A percentile compares a stretch with the other conserved stretches of the same genome.
Evolutionary conservation across 2,329 filamentous ascomycete genomes (phyloP).

Genomic region (Penicillium sp.): DNA sequence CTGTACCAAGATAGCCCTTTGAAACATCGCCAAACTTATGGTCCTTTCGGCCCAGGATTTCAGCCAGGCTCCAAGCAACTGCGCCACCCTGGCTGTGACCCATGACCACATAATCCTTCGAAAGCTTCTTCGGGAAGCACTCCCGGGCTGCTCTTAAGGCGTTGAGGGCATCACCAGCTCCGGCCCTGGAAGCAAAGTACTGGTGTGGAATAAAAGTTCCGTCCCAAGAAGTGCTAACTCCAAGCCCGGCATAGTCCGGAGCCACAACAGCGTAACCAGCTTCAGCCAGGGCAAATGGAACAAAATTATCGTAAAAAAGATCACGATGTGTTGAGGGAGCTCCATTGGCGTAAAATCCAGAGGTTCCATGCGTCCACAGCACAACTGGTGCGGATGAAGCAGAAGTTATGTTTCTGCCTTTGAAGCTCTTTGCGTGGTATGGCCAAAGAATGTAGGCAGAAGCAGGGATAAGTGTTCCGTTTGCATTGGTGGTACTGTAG

Average conservation of each 20-base stretch:
- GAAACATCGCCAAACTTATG: constrained; percentile 7
- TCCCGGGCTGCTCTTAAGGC: constrained; percentile 47
- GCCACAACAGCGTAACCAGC: constrained; percentile 52
- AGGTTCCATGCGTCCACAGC: constrained; percentile 53
- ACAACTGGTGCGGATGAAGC: constrained; percentile 34
- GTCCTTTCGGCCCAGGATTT: constrained; percentile 16
- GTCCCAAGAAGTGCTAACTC: constrained; percentile 39
- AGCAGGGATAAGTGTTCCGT: constrained; percentile 52
- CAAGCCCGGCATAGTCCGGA: constrained; percentile 53
- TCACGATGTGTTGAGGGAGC: constrained; percentile 48
- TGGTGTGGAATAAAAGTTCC: constrained; percentile 46
- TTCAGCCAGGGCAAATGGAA: constrained; percentile 46
- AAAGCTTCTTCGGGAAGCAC: constrained; percentile 45
- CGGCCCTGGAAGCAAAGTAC: constrained; percentile 43
- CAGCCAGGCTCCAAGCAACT: constrained; percentile 43
- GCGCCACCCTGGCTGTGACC: constrained; percentile 55
- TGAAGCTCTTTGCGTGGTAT: constrained; percentile 33
- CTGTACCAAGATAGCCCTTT: constrained; percentile 7
- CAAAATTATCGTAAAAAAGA: constrained; percentile 48
- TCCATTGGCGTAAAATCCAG: constrained; percentile 44
- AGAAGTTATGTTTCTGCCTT: constrained; percentile 1
- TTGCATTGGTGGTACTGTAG: constrained; percentile 52
- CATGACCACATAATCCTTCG: constrained; percentile 48
- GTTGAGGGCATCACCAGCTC: constrained; percentile 51
- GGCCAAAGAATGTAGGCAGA: constrained; percentile 59